These are phyloP conservation scores for Candida jianshihensis DNA, from an alignment of 805 yeast genomes.

Conservation along the genomic window DNA sequence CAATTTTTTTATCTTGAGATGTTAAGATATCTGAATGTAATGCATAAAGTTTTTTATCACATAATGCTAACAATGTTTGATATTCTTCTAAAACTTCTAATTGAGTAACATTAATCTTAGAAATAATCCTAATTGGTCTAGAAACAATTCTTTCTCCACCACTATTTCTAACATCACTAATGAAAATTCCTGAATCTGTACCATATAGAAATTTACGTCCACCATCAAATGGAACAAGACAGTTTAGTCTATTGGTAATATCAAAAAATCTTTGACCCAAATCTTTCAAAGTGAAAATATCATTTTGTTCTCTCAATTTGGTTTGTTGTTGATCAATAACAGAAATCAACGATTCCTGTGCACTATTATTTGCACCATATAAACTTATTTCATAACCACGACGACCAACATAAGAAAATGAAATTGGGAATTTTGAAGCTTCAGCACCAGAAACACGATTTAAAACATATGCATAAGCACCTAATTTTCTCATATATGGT, in stretches of 20 bases:
- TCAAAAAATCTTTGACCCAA: conserved; percentile 72
- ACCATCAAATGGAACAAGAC: conserved; percentile 91
- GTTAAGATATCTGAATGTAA: conserved; percentile 66
- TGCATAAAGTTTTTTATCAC: conserved; percentile 76
- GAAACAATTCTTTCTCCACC: conserved; percentile 48
- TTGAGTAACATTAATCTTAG: conserved; percentile 75
- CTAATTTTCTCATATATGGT: conserved; percentile 29
- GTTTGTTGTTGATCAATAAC: conserved; percentile 76
- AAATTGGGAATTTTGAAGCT: conserved; percentile 33
- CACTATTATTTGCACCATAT: conserved; percentile 38
- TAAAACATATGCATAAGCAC: conserved; percentile 23
- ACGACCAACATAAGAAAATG: conserved; percentile 43
- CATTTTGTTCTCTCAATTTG: conserved; percentile 61
- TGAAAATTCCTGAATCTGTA: conserved; percentile 85
- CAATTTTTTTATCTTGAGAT: conserved; percentile 47
- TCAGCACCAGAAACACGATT: conserved; percentile 16
- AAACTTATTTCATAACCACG: conserved; percentile 38
- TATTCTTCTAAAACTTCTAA: conserved; percentile 89
- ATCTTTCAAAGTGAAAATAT: conserved; percentile 72
- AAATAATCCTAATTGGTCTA: conserved; percentile 69
- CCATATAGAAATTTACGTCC: conserved; percentile 88
- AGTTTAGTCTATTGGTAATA: conserved; percentile 69
- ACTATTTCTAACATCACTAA: conserved; percentile 54
- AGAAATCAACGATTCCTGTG: conserved; percentile 74
- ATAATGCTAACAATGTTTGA: conserved; percentile 69